Conservation (phyloP, 2,329 filamentous ascomycete genomes). For the Ophiostoma novo-ulmi region DNA sequence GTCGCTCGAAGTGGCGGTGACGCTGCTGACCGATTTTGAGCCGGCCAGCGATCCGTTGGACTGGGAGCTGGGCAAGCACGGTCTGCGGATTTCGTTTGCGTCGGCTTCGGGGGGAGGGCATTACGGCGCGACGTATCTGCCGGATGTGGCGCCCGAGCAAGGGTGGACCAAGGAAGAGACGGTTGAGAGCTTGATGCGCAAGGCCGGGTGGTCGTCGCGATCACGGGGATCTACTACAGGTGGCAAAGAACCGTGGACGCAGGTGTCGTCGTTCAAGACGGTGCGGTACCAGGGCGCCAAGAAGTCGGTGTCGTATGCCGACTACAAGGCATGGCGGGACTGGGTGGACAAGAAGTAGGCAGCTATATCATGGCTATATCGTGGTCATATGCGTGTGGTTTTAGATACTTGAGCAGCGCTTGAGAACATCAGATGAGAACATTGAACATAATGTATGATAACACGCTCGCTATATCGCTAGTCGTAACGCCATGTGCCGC, state of each 20-base stretch:
- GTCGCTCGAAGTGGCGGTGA: slow-evolving; percentile 61
- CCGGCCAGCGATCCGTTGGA: slow-evolving; percentile 62
- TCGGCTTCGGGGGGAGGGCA: slow-evolving; percentile 56
- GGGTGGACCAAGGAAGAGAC: slow-evolving; percentile 95
- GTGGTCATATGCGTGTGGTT: no score
- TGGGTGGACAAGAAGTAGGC: slow-evolving; percentile 45
- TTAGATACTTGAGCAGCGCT: background rate
- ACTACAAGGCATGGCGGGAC: slow-evolving; percentile 74
- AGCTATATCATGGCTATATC: background rate
- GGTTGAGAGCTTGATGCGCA: slow-evolving; percentile 81
- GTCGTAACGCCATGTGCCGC: background rate
- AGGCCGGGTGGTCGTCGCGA: slow-evolving; percentile 79
- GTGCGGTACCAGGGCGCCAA: slow-evolving; percentile 83
- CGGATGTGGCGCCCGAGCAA: slow-evolving; percentile 86
- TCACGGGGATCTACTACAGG: slow-evolving; percentile 53
- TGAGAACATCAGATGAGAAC: background rate
- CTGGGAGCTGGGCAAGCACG: slow-evolving; percentile 83
- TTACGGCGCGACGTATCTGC: slow-evolving; percentile 79
- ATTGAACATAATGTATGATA: background rate
- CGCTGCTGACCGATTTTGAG: slow-evolving; percentile 82
- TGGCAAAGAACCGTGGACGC: background rate
- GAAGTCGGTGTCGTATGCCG: slow-evolving; percentile 61
- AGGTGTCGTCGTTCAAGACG: slow-evolving; percentile 71
- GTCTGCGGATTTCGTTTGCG: slow-evolving; percentile 79
- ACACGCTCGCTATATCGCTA: slow-evolving; percentile 8